Evolutionary conservation across 139 green algal species (phyloP).

Genomic region (Spirogloea muscicola): DNA sequence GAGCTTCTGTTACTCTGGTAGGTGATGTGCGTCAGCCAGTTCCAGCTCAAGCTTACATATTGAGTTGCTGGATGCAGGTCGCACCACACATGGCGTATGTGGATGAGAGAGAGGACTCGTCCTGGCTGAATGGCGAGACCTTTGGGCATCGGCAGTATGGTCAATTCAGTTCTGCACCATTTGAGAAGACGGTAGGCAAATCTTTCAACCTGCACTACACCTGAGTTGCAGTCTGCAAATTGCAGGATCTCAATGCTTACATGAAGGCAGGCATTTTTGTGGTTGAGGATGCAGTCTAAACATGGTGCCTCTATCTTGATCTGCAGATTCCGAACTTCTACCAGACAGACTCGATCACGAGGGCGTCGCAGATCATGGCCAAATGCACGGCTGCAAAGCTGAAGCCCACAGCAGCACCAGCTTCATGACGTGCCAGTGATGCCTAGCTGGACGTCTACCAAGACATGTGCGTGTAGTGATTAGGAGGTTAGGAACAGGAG

Average conservation of each 20-base stretch:
- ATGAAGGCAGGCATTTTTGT: background rate
- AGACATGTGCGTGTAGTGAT: too few relatives aligned
- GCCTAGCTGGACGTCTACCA: too few relatives aligned
- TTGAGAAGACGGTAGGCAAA: conserved; percentile 62
- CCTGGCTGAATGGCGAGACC: conserved; percentile 82
- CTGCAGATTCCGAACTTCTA: conserved; percentile 78
- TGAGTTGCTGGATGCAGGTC: too few relatives aligned
- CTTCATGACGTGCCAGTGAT: too few relatives aligned
- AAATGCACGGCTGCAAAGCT: conserved; percentile 41
- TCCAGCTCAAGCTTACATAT: too few relatives aligned
- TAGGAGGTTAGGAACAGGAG: too few relatives aligned
- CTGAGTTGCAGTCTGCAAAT: background rate
- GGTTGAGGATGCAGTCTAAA: background rate
- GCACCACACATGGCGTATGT: conserved; percentile 44
- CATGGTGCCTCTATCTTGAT: background rate
- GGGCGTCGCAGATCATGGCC: conserved; percentile 90
- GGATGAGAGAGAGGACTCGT: conserved; percentile 60
- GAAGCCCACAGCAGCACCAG: too few relatives aligned
- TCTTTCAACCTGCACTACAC: background rate
- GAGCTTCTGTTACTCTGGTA: too few relatives aligned
- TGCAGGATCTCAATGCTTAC: background rate
- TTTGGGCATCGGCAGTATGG: conserved; percentile 43
- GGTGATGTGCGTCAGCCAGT: too few relatives aligned
- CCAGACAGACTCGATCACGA: conserved; percentile 91
- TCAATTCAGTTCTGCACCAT: conserved; percentile 38